These are phyloP conservation scores for Carpinus viminea DNA, from an alignment of 306 rosid species.

Conservation along the genomic window DNA sequence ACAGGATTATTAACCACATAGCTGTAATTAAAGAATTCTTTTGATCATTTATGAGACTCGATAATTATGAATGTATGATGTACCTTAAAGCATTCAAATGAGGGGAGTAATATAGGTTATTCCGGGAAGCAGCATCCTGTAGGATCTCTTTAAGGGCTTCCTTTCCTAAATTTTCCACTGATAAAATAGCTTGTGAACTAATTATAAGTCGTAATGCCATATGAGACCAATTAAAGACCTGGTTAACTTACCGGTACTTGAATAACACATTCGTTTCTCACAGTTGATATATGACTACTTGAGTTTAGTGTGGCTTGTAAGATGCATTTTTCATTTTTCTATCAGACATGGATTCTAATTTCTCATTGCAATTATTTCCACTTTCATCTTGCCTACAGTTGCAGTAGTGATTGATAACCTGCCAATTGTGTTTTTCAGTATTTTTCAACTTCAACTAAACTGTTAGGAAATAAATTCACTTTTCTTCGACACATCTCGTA, in stretches of 20 bases:
- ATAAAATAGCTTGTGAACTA: background rate
- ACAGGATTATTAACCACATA: background rate
- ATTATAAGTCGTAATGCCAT: background rate
- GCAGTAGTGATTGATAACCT: background rate
- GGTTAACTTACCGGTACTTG: background rate
- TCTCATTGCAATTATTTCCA: background rate
- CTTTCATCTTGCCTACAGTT: background rate
- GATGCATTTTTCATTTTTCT: background rate
- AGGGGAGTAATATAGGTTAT: background rate
- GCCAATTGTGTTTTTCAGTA: background rate
- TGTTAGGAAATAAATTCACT: background rate
- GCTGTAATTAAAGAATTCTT: background rate
- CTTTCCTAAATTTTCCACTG: background rate
- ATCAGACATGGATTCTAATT: background rate
- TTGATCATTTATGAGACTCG: background rate
- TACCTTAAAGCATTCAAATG: background rate
- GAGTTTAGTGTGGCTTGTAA: background rate
- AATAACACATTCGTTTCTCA: background rate
- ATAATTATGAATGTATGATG: background rate
- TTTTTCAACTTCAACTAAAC: background rate
- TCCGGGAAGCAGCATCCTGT: background rate
- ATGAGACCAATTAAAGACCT: background rate
- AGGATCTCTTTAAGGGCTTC: background rate
- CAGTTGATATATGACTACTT: background rate
- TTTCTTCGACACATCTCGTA: too few relatives aligned